phyloP scores from a whole-genome alignment of 306 rosid genomes.

The Pterocarpus macrocarpus region DNA sequence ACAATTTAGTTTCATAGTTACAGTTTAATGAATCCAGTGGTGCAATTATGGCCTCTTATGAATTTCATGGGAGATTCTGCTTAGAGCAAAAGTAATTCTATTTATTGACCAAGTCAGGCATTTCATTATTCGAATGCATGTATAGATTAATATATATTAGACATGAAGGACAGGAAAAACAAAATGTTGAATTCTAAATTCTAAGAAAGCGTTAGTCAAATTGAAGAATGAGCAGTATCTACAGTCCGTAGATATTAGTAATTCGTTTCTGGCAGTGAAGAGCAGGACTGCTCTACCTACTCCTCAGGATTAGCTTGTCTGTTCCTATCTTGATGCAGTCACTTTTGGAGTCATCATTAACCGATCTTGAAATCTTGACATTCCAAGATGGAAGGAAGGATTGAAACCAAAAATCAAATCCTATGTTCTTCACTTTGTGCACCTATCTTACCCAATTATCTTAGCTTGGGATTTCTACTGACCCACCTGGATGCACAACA shows the following conservation, averaged over 20 bases:
- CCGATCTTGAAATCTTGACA: slow-evolving; percentile 40
- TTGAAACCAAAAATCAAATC: slow-evolving; percentile 9
- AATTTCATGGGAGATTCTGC: slow-evolving; percentile 30
- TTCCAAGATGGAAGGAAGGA: slow-evolving; percentile 46
- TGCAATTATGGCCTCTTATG: slow-evolving; percentile 56
- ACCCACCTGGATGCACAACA: slow-evolving; percentile 53
- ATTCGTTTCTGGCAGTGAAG: slow-evolving; percentile 41
- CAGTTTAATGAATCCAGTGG: slow-evolving; percentile 59
- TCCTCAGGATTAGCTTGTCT: slow-evolving; percentile 44
- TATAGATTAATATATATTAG: slow-evolving; percentile 1
- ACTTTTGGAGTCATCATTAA: slow-evolving; percentile 37
- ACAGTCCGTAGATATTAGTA: not conserved
- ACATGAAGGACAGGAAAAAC: slow-evolving; percentile 1
- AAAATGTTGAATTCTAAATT: slow-evolving; percentile 16
- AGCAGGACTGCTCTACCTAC: slow-evolving; percentile 41
- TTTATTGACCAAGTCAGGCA: slow-evolving; percentile 25
- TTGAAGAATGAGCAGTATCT: slow-evolving; percentile 11
- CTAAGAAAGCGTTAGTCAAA: slow-evolving; percentile 10
- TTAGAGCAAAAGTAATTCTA: slow-evolving; percentile 32
- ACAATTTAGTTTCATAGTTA: slow-evolving; percentile 68
- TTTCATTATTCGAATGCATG: slow-evolving; percentile 17
- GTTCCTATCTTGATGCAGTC: slow-evolving; percentile 30
- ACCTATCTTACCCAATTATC: slow-evolving; percentile 26
- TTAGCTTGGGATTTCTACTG: slow-evolving; percentile 34
- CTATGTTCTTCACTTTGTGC: slow-evolving; percentile 21